phyloP scores from a whole-genome alignment of 805 yeast species.

The Starmerella gropengiesseri region DNA sequence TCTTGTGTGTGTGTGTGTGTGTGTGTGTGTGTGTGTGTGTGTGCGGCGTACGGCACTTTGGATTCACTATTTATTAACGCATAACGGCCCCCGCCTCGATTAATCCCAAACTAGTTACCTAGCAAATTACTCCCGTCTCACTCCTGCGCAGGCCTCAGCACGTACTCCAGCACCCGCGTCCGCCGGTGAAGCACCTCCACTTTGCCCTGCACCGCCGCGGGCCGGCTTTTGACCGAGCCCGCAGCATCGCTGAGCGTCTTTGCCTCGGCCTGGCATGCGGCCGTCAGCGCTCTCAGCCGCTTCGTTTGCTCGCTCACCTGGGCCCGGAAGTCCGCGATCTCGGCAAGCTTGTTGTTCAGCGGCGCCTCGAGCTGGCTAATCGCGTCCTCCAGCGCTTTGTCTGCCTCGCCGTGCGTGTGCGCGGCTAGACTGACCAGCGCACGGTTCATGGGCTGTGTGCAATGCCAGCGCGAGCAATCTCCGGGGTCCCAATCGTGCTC shows the following conservation, averaged over 20 bases:
- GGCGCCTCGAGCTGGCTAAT: constrained; percentile 20
- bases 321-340: constrained; percentile 21
- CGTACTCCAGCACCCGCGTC: constrained; percentile 47
- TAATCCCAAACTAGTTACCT: no score
- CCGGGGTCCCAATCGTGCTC: no score
- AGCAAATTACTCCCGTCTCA: no score
- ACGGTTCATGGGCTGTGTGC: constrained; percentile 4
- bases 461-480: no score
- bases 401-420: constrained; percentile 14
- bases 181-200: constrained; percentile 66
- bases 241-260: constrained; percentile 1
- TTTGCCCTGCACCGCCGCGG: constrained; percentile 23
- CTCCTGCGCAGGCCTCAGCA: not conserved
- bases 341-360: constrained; percentile 22
- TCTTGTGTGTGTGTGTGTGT: no score
- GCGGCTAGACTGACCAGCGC: constrained; percentile 15
- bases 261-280: constrained; percentile 4
- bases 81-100: no score
- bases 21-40: no score
- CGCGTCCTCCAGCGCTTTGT: constrained; percentile 7
- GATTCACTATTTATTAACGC: no score
- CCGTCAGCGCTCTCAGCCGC: constrained; percentile 11
- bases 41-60: no score
- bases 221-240: constrained; percentile 1
- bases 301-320: constrained; percentile 15